Conservation (phyloP, 1,284 basidiomycete genomes). For the Spongispora temasekensis region DNA sequence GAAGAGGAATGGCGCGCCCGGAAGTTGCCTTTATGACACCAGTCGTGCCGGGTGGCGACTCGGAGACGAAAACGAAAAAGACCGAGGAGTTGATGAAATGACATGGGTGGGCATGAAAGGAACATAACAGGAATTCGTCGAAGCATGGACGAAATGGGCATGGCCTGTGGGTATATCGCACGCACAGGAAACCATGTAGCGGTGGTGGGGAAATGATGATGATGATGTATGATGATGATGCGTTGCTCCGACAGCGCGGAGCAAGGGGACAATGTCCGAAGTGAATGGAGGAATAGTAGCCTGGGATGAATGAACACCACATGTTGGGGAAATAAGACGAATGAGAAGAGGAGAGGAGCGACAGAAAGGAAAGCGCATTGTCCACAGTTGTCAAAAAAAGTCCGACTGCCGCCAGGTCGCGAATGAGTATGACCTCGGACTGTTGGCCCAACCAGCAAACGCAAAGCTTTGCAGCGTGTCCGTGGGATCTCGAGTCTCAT, state of each 20-base stretch:
- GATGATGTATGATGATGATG: slow-evolving; percentile 7
- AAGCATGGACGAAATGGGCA: slow-evolving; percentile 15
- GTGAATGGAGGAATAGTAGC: slow-evolving; percentile 24
- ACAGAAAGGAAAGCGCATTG: slow-evolving; percentile 30
- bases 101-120: slow-evolving; percentile 11
- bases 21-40: slow-evolving; percentile 18
- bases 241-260: slow-evolving; percentile 17
- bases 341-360: slow-evolving; percentile 22
- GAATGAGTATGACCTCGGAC: slow-evolving; percentile 27
- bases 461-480: slow-evolving; percentile 21
- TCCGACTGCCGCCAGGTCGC: slow-evolving; percentile 29
- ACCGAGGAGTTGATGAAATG: slow-evolving; percentile 29
- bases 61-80: slow-evolving; percentile 4
- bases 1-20: slow-evolving; percentile 5
- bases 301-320: slow-evolving; percentile 22
- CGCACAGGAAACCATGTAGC: slow-evolving; percentile 12
- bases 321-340: slow-evolving; percentile 31
- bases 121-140: slow-evolving; percentile 13
- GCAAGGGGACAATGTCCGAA: slow-evolving; percentile 29
- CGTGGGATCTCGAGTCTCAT: slow-evolving; percentile 16
- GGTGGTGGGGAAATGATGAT: slow-evolving; percentile 18
- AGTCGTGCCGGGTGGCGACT: not conserved
- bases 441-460: slow-evolving; percentile 3
- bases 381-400: slow-evolving; percentile 25
- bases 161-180: slow-evolving; percentile 26